These are phyloP conservation scores for Leucaena leucocephala DNA, from an alignment of 306 rosid genomes.

Conservation along the genomic window DNA sequence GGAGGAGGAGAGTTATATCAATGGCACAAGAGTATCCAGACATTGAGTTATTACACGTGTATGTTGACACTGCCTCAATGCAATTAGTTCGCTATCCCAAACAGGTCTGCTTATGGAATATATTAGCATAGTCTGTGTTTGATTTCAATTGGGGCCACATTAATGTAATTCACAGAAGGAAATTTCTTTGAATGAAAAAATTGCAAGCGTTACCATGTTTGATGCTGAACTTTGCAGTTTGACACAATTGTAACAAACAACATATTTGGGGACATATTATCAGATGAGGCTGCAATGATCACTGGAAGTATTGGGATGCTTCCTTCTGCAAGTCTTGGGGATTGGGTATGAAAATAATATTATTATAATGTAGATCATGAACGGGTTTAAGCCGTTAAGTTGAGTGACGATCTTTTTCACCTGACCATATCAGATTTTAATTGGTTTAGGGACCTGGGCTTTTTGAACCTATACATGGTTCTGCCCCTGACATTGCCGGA, in stretches of 20 bases:
- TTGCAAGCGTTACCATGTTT: conserved; percentile 29
- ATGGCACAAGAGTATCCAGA: conserved; percentile 80
- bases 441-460: conserved; percentile 89
- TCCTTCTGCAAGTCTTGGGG: conserved; percentile 93
- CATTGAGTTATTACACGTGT: conserved; percentile 93
- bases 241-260: conserved; percentile 92
- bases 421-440: conserved; percentile 12
- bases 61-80: conserved; percentile 94
- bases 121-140: conserved; percentile 31
- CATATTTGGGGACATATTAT: conserved; percentile 91
- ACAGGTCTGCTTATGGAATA: conserved; percentile 63
- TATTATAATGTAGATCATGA: conserved; percentile 29
- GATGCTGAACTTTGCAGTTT: conserved; percentile 57
- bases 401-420: background rate
- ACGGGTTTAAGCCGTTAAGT: background rate
- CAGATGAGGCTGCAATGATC: conserved; percentile 95
- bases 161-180: conserved; percentile 14
- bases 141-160: background rate
- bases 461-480: conserved; percentile 94
- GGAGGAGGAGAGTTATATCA: conserved; percentile 75
- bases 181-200: conserved; percentile 30
- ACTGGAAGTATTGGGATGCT: conserved; percentile 99
- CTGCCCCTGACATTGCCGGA: conserved; percentile 99
- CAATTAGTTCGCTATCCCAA: conserved; percentile 88
- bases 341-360: conserved; percentile 55